phyloP scores from a whole-genome alignment of 352 stramenopile species.

The Phytopythium kandeliae region DNA sequence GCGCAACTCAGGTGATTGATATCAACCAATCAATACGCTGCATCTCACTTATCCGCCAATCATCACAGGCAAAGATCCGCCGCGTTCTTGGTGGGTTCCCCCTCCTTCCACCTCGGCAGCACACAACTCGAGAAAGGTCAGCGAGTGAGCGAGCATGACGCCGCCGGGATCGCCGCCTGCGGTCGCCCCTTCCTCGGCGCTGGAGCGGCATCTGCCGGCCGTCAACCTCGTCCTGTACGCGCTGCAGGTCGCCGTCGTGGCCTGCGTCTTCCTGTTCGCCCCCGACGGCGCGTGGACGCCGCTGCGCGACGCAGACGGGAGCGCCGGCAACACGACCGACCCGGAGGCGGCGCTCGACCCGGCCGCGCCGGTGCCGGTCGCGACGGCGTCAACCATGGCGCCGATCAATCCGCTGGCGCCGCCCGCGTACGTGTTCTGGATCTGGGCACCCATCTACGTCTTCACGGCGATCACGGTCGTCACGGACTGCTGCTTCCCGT shows the following conservation, averaged over 20 bases:
- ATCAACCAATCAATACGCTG: not conserved
- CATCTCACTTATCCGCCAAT: not conserved
- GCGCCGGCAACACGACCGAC: constrained; percentile 11
- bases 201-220: constrained; percentile 16
- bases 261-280: constrained; percentile 21
- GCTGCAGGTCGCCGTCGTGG: constrained; percentile 17
- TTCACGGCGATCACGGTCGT: constrained; percentile 35
- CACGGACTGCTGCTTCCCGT: constrained; percentile 46
- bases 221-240: constrained; percentile 28
- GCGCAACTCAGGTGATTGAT: not conserved
- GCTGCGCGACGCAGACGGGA: constrained; percentile 1
- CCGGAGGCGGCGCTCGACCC: not conserved
- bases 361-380: constrained; percentile 4
- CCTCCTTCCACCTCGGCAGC: not conserved
- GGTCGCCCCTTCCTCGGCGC: constrained; percentile 4
- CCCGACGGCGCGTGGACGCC: constrained; percentile 25
- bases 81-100: too few relatives aligned
- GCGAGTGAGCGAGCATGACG: not conserved
- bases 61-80: not conserved
- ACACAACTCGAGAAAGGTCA: not conserved
- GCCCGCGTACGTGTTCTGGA: constrained; percentile 36
- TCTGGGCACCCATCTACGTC: constrained; percentile 53
- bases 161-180: not conserved
- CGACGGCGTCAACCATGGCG: constrained; percentile 19
- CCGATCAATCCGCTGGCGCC: constrained; percentile 35